These are phyloP conservation scores for Zygosaccharomyces kombuchaensis DNA, from an alignment of 805 yeast genomes.

Conservation along the genomic window DNA sequence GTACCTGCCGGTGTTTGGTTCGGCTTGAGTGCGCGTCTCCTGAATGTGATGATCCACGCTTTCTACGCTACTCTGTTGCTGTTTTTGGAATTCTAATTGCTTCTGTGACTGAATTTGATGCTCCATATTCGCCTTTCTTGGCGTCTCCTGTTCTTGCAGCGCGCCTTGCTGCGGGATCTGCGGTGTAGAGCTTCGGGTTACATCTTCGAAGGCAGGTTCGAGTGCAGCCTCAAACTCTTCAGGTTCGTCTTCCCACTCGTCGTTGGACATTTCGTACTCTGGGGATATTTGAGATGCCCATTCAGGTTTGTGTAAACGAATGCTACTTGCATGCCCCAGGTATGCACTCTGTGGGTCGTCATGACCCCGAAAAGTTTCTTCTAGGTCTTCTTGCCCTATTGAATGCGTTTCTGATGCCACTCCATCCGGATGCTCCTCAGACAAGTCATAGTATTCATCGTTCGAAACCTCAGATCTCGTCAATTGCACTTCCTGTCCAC, in stretches of 20 bases:
- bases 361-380: neutral
- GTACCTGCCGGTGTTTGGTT: neutral
- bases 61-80: neutral
- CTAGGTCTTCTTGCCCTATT: neutral
- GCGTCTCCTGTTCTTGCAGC: constrained; percentile 1
- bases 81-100: neutral
- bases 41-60: neutral
- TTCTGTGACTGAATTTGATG: neutral
- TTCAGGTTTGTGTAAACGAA: neutral
- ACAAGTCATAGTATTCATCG: constrained; percentile 2
- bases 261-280: neutral
- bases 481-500: neutral
- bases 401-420: neutral
- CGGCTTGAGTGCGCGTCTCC: neutral
- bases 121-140: neutral
- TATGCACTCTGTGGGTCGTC: neutral
- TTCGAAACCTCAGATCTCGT: constrained; percentile 1
- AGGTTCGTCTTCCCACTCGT: constrained; percentile 12
- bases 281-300: neutral
- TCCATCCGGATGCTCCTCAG: constrained; percentile 4
- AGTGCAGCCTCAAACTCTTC: neutral
- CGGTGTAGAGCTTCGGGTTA: constrained; percentile 1
- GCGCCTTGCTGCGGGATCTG: neutral
- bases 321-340: neutral
- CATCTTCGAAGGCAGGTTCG: neutral